A percentile compares a stretch with the other conserved stretches of the same genome.
Evolutionary conservation across 2,329 filamentous ascomycete species (phyloP).

Genomic region (Tolypocladium guangdongense): DNA sequence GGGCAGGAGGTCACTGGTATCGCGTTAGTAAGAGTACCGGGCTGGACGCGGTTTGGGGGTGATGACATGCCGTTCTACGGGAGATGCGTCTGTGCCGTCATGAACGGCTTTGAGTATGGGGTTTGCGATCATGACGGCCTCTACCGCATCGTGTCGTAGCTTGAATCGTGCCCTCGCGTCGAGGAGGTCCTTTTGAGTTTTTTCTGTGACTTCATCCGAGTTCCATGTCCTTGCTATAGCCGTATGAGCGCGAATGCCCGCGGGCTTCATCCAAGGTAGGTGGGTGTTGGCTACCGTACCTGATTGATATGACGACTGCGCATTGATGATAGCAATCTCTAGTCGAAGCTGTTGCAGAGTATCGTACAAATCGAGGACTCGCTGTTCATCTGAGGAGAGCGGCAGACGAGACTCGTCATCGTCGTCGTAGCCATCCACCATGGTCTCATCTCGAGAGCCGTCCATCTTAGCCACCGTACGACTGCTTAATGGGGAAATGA

Average conservation of each 20-base stretch:
- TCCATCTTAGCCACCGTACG: constrained; percentile 11
- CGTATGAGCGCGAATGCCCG: not conserved
- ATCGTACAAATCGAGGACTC: constrained; percentile 60
- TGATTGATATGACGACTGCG: constrained; percentile 26
- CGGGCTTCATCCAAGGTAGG: not conserved
- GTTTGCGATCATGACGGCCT: constrained; percentile 59
- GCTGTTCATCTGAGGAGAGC: constrained; percentile 55
- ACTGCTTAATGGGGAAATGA: not conserved
- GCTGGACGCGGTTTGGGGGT: not conserved
- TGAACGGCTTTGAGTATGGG: constrained; percentile 72
- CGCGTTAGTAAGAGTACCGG: not conserved
- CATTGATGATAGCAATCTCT: constrained; percentile 56
- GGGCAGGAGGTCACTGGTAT: constrained; percentile 51
- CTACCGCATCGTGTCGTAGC: constrained; percentile 57
- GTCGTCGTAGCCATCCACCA: constrained; percentile 11
- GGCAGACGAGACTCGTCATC: constrained; percentile 32
- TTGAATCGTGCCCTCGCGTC: constrained; percentile 60
- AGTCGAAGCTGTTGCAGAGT: constrained; percentile 59
- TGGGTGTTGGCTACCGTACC: constrained; percentile 15
- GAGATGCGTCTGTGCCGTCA: constrained; percentile 49
- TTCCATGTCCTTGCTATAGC: constrained; percentile 16
- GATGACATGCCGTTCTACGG: constrained; percentile 52
- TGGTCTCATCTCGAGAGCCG: constrained; percentile 15
- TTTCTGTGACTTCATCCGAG: constrained; percentile 39
- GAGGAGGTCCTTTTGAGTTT: constrained; percentile 54